These are phyloP conservation scores for Begonia masoniana DNA, from an alignment of 306 rosid species.

Conservation along the genomic window DNA sequence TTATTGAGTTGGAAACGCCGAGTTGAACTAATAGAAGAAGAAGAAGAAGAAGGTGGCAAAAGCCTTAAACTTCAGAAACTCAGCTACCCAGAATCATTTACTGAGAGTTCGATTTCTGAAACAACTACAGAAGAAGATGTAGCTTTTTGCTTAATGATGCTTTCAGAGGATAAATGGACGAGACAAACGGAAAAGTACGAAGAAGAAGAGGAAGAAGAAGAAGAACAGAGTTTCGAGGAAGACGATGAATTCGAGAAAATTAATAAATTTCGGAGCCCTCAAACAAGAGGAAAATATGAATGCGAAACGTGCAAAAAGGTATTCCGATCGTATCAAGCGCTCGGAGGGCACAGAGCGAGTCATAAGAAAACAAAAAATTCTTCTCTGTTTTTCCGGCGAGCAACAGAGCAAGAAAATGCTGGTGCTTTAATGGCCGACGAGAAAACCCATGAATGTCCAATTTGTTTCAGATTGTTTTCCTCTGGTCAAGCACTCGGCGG, in stretches of 20 bases:
- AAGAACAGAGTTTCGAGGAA: conserved; percentile 21
- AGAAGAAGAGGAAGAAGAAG: conserved; percentile 6
- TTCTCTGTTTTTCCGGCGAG: background rate
- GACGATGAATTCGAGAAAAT: conserved; percentile 32
- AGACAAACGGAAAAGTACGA: background rate
- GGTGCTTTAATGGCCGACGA: conserved; percentile 12
- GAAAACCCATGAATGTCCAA: conserved; percentile 54
- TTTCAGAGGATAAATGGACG: conserved; percentile 62
- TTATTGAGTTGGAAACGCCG: background rate
- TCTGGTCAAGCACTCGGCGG: conserved; percentile 94
- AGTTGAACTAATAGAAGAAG: background rate
- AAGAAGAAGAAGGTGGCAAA: conserved; percentile 5
- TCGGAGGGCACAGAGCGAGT: conserved; percentile 84
- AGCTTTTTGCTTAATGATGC: conserved; percentile 71
- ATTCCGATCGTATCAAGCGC: conserved; percentile 78
- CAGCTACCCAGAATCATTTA: conserved; percentile 21
- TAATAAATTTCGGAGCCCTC: conserved; percentile 14
- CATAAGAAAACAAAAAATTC: conserved; percentile 42
- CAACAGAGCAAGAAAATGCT: conserved; percentile 14
- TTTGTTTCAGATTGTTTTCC: conserved; percentile 60
- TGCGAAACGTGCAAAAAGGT: conserved; percentile 73
- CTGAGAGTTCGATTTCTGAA: conserved; percentile 52
- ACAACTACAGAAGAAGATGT: conserved; percentile 62
- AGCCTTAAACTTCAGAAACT: conserved; percentile 7
- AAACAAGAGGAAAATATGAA: conserved; percentile 39